A percentile compares a stretch with the other conserved stretches of the same genome.
Evolutionary conservation across 2,329 filamentous ascomycete species (phyloP).

Genomic region (Fusarium fracticaudum): DNA sequence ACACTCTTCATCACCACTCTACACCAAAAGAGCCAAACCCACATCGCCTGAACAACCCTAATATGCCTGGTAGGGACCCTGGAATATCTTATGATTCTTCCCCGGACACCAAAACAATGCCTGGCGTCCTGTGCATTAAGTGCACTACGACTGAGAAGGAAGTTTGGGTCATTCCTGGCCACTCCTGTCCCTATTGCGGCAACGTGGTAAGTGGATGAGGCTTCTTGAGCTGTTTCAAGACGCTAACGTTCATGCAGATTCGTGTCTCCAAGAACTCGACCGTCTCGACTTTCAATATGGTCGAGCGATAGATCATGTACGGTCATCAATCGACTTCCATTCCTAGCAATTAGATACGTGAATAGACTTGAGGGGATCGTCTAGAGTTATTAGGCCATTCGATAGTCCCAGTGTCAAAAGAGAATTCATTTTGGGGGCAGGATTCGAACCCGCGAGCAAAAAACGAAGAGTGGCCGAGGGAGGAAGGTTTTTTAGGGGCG

Average conservation of each 20-base stretch:
- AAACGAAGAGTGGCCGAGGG: slow-evolving; percentile 6
- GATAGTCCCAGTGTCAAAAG: neutral
- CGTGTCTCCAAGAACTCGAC: neutral
- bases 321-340: accelerated
- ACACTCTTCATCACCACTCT: too few species aligned
- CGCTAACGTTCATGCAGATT: neutral
- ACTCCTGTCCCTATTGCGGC: neutral
- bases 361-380: accelerated
- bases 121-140: neutral
- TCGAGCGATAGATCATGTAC: neutral
- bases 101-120: too few species aligned
- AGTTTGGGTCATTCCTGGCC: neutral
- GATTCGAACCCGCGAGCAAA: slow-evolving; percentile 1
- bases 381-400: neutral
- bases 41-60: accelerated
- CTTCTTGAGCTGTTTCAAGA: accelerated
- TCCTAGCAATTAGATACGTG: accelerated
- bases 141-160: neutral
- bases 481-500: neutral
- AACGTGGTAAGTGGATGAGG: accelerated
- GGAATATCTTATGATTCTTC: neutral
- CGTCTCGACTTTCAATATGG: neutral
- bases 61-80: neutral
- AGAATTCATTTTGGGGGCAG: neutral
- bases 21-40: accelerated